Base-by-base conservation (phyloP, 352 stramenopile species). In the Elongisporangium undulatum region DNA sequence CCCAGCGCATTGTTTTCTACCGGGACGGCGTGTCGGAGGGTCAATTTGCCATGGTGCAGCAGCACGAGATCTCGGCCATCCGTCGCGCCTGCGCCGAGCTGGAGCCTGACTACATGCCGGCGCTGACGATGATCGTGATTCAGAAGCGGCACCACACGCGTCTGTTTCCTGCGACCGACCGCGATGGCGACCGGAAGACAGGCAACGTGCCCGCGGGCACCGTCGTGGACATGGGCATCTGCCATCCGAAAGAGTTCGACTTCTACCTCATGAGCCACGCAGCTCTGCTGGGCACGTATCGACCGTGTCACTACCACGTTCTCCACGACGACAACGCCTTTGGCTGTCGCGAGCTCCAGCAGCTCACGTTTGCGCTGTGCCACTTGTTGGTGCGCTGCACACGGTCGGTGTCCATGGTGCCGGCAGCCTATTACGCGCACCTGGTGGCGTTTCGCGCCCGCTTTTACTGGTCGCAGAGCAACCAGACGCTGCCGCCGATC, bases 71-170 rank as follows among this genome's bases (percentile, higher is more conserved):
- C 56, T 72, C 71, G 5, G 88, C 89, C 48, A 89, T 96, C 49
- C 77, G 84, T 38, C 69, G 75, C 53, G 85, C 85, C 55, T 88
- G 82, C 13, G 12, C 34, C 34, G 10, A 45, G 34, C 12, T 45
- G 45, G 69, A 75, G 23, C 62, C 64, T 55, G 74, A 51, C 16
- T 96, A 96, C 62, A 66, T 66, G 4, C 88, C 88, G n/a, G 68
- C 72, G 7, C 87, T 96, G 55, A 95, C 88, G 34, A 96, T 96
- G 62, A 80, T 96, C 39, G 67, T 95, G 23, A 85, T 94, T 20
- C 85, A 95, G 69, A 96, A 95, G 71, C 83, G 88, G 16, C 88
- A 96, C 69, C 79, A 96, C 62, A 96, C 85, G 50, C 76, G 86
- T 1, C 61, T 92, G 3, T 96, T 94, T 54, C 68, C 75, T 0